Base-by-base conservation (phyloP, 73 alveolate species). In the Paramecium octaurelia region DNA sequence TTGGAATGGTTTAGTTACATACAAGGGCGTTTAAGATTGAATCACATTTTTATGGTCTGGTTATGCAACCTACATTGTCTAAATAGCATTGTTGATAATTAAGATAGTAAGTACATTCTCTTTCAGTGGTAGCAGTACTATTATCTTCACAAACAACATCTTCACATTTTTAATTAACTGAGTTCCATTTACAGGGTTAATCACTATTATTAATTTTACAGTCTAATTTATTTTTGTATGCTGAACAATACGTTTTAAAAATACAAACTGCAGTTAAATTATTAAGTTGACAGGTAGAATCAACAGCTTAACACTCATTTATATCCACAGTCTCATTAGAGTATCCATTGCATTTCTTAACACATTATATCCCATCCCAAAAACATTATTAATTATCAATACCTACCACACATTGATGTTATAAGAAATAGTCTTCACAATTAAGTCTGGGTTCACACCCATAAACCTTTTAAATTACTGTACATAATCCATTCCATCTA, bases 61-160 rank as follows among this genome's bases (percentile, higher is more conserved):
- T 64, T 27, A 27, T 11, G 31, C 84, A 64, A 34, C 84, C 84
- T 14, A 64, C 9, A 14, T 12, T 34, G 31, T 64, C 84, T 64
- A 64, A 64, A 2, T 64, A 64, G 31, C 84, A 64, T 64, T 64
- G 10, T 34, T 64, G 29, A 64, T 64, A 64, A 34, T 64, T 64
- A 8, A 64, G 46, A 64, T 11, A 64, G 12, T 64, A 64, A 11
- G 84, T 64, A 20, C 84, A 64, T 64, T 64, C 84, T 6, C 84
- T 64, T 34, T 64, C 84, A 14, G 84, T 64, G 4, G 12, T 12
- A 27, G 84, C 84, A 7, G 84, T 64, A 31, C 31, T 64, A 64
- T 64, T 64, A 34, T 64, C 84, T 64, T 64, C 84, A 64, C 84
- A 64, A 12, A 64, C 50, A 2, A 64, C 84, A 27, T 64, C 84